A percentile compares a stretch with the other conserved stretches of the same genome.
phyloP scores from a whole-genome alignment of 2,329 filamentous ascomycete genomes.

The Claviceps sp. region DNA sequence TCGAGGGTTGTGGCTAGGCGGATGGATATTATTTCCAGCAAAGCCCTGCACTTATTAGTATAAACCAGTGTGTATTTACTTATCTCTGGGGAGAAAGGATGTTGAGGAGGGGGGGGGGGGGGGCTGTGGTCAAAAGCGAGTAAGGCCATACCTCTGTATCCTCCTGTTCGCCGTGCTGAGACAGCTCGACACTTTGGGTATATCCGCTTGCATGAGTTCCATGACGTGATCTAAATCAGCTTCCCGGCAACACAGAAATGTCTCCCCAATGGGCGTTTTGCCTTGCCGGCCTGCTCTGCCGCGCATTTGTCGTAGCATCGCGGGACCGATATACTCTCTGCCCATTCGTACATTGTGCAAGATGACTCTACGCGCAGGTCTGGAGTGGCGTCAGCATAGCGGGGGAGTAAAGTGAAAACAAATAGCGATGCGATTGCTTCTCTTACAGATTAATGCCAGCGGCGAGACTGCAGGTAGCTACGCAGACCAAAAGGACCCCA shows the following conservation, averaged over 20 bases:
- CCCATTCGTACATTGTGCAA: slow-evolving; percentile 66
- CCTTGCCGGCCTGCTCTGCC: slow-evolving; percentile 66
- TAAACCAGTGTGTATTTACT: neutral
- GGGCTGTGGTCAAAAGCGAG: no score
- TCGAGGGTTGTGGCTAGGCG: slow-evolving; percentile 52
- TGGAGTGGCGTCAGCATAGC: slow-evolving; percentile 10
- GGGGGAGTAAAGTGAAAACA: no score
- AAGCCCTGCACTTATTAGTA: slow-evolving; percentile 32
- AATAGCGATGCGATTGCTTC: neutral
- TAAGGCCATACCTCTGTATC: slow-evolving; percentile 42
- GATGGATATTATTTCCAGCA: slow-evolving; percentile 58
- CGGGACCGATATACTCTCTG: slow-evolving; percentile 59
- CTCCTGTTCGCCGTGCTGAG: slow-evolving; percentile 53
- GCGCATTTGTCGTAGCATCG: slow-evolving; percentile 71
- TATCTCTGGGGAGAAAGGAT: neutral
- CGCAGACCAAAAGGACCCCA: slow-evolving; percentile 54
- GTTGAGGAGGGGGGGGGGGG: no score
- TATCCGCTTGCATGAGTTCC: slow-evolving; percentile 57
- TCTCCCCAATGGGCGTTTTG: slow-evolving; percentile 65
- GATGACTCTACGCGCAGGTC: slow-evolving; percentile 57
- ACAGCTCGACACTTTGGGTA: slow-evolving; percentile 57
- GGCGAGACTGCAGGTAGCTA: slow-evolving; percentile 69
- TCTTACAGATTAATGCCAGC: slow-evolving; percentile 61
- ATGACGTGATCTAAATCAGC: slow-evolving; percentile 56
- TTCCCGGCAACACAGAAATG: slow-evolving; percentile 60